Percentiles rank a stretch among this genome's conserved stretches.
Conservation (phyloP, 2,329 filamentous ascomycete species). For the Neofusicoccum sp. region DNA sequence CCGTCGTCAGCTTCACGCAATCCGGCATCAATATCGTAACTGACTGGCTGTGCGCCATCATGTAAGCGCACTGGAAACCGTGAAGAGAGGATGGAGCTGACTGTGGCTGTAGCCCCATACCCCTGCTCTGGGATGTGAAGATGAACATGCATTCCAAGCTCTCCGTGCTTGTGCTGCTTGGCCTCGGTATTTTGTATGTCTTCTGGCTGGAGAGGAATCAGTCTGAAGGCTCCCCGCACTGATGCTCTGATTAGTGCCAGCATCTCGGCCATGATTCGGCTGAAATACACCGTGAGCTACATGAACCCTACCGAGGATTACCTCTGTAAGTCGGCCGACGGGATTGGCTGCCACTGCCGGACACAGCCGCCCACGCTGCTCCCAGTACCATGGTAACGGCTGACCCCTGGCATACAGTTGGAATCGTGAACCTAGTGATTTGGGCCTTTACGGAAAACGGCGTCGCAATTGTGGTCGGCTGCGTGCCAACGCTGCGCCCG, state of each 20-base stretch:
- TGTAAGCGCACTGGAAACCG: conserved; percentile 21
- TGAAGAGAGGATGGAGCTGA: background rate
- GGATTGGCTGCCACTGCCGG: background rate
- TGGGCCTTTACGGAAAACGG: conserved; percentile 38
- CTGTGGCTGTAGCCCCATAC: conserved; percentile 22
- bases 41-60: conserved; percentile 36
- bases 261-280: conserved; percentile 29
- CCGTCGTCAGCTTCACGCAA: conserved; percentile 8
- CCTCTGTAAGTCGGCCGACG: conserved; percentile 23
- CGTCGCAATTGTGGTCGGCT: conserved; percentile 34
- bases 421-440: conserved; percentile 34
- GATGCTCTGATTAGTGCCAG: conserved; percentile 3
- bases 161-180: conserved; percentile 24
- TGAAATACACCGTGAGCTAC: conserved; percentile 35
- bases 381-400: background rate
- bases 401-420: conserved; percentile 19
- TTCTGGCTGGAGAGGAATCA: conserved; percentile 18
- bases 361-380: background rate
- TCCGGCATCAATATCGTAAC: conserved; percentile 34
- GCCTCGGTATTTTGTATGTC: conserved; percentile 27
- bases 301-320: conserved; percentile 33
- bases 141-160: conserved; percentile 27
- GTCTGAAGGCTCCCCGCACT: conserved; percentile 17
- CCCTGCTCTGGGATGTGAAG: conserved; percentile 27
- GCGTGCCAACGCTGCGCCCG: conserved; percentile 29